A percentile compares a stretch with the other conserved stretches of the same genome.
Evolutionary conservation across 768 basidiomycete species (phyloP).

Genomic region (Suillus placidus): DNA sequence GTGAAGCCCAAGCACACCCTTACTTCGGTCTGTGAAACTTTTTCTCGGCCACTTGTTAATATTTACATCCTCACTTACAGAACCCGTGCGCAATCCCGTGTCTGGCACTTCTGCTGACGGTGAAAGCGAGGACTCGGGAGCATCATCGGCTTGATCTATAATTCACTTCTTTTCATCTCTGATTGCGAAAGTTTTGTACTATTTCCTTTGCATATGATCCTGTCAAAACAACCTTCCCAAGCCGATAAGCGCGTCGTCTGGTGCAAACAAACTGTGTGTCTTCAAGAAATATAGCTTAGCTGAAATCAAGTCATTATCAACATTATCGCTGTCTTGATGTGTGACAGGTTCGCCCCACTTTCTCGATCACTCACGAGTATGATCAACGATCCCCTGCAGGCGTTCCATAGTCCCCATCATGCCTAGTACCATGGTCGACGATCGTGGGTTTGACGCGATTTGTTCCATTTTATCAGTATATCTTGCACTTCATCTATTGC

Average conservation of each 20-base stretch:
- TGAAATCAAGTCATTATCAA: not conserved
- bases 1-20: conserved; percentile 89
- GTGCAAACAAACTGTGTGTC: conserved; percentile 24
- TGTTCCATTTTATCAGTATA: conserved; percentile 62
- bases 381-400: conserved; percentile 16
- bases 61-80: conserved; percentile 41
- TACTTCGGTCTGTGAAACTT: conserved; percentile 72
- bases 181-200: conserved; percentile 33
- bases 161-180: conserved; percentile 27
- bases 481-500: conserved; percentile 1
- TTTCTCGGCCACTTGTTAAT: conserved; percentile 14
- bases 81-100: conserved; percentile 62
- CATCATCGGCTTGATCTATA: conserved; percentile 36
- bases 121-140: conserved; percentile 58
- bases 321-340: conserved; percentile 42
- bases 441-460: conserved; percentile 68
- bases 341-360: conserved; percentile 44
- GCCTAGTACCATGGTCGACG: conserved; percentile 57
- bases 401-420: conserved; percentile 54
- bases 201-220: conserved; percentile 35
- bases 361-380: not conserved
- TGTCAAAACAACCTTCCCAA: conserved; percentile 22
- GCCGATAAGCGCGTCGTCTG: conserved; percentile 2
- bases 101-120: conserved; percentile 51
- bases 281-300: not conserved